Base-by-base conservation (phyloP, 306 rosid genomes). In the Fragaria ananassa region DNA sequence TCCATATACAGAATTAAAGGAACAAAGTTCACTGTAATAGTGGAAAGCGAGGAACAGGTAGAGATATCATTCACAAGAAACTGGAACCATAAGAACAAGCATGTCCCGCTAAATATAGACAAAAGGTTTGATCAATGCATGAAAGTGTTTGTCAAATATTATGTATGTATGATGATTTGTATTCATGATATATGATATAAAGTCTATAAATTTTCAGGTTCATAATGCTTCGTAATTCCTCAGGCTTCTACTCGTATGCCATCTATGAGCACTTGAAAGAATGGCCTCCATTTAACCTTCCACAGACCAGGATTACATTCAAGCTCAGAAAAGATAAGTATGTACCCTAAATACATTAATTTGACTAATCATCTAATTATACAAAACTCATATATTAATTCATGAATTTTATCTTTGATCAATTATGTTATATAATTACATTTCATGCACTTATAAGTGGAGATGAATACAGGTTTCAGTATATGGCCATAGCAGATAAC, bases 261-360 rank as follows among this genome's bases (percentile, higher is more conserved):
- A 87, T 94, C 63, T 94, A 87, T 66, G 96, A 94, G 77, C 97
- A 94, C 81, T 82, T 85, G 34, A 66, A 57, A 72, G 91, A 90
- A 8, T 94, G 98, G 97, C 97, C 98, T 71, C 94, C 91, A 74
- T 94, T 94, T 85, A 88, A 81, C 76, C 90, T 94, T 71, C 96
- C 73, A 42, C 96, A 94, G 78, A 90, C 97, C 60, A 94, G 98
- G 84, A 83, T 91, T 50, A 82, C 83, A 42, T 91, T 94, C 86
- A 94, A 91, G 87, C 98, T 94, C 76, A 85, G 94, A 82, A 91
- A 92, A 85, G 97, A 94, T 72, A 91, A 89, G 97, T 27, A 51
- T 14, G 58, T 51, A 39, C 8, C 42, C 42, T 39, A 39, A 39
- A 5, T 0, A 39, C 42, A 39, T 39, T 39, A 39, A 39, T 39